Evolutionary conservation across 495 filamentous ascomycete species (phyloP), one percentile per base, ranked within the genome.

Genomic region (Penicillium crystallinum): DNA sequence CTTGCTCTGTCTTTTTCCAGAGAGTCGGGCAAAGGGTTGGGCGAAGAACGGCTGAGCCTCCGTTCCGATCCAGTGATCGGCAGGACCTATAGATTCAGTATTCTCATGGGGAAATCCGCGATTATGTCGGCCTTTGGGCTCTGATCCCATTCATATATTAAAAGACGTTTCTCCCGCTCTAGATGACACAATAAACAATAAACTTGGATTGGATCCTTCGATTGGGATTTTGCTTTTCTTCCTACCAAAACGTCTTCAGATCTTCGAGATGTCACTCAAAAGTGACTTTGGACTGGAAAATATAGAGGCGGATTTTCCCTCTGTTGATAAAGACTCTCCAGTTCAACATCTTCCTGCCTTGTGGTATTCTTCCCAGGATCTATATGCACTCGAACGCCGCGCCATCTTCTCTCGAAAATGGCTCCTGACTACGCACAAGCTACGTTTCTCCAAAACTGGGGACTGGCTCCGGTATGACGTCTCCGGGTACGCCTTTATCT

Each of bases 321-420:
- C 23, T 36, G 11, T 55, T 9, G 41, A 49, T 10, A 23, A 43
- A 3, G 58, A 34, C 10, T 47, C 45, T 12, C 54, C 73, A 12
- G 47, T 63, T 29, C 61, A 65, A 34, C 67, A 69, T 38, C 62
- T 81, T 10, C 77, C 77, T 12, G 61, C 71, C 30, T 73, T 71
- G 2, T 80, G 75, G 75, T 81, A 79, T 58, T 72, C 65, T 3
- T 75, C 73, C 0, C 47, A 66, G 33, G 73, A 74, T 46, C 76
- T 79, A 61, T 80, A 71, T 46, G 70, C 80, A 54, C 68, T 81
- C 7, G 78, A 81, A 52, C 59, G 77, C 14, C 74, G 78, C 11
- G 74, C 77, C 14, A 76, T 81, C 52, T 81, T 80, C 62, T 76
- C 69, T 35, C 67, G 61, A 10, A 67, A 74, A 55, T 83, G 79